These are phyloP conservation scores for Lasiosphaeria hispida DNA, from an alignment of 495 filamentous ascomycete species.

Conservation along the genomic window DNA sequence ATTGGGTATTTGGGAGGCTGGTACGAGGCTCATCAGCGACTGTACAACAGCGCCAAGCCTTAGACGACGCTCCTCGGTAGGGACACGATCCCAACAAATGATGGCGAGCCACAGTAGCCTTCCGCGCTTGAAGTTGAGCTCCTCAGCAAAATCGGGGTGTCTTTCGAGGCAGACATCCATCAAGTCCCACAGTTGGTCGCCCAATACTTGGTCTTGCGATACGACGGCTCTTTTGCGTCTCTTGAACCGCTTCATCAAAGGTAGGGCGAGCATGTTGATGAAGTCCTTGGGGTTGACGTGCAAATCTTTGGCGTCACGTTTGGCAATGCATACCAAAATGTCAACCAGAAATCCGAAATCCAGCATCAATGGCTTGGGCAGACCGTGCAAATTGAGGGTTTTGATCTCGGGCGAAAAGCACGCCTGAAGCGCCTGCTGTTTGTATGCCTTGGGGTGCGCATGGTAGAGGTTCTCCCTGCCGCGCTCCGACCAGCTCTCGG, in stretches of 20 bases:
- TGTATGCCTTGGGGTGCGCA: neutral
- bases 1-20: neutral
- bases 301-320: constrained; percentile 4
- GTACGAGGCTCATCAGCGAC: neutral
- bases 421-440: neutral
- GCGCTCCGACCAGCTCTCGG: neutral
- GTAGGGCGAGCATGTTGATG: constrained; percentile 3
- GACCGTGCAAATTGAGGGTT: neutral
- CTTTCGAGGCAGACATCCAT: constrained; percentile 6
- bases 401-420: neutral
- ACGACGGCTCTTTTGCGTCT: neutral
- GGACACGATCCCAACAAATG: constrained; percentile 4
- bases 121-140: neutral
- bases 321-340: constrained; percentile 5
- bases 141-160: constrained; percentile 2
- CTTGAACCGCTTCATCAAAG: constrained; percentile 3
- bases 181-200: constrained; percentile 1
- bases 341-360: neutral
- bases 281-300: constrained; percentile 12
- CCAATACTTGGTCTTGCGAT: neutral
- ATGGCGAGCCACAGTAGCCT: constrained; percentile 1
- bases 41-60: neutral
- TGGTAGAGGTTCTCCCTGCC: neutral
- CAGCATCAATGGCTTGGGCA: neutral
- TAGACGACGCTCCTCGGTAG: neutral